phyloP scores from a whole-genome alignment of 1,284 basidiomycete species.

The Hypsizygus ulmarius region DNA sequence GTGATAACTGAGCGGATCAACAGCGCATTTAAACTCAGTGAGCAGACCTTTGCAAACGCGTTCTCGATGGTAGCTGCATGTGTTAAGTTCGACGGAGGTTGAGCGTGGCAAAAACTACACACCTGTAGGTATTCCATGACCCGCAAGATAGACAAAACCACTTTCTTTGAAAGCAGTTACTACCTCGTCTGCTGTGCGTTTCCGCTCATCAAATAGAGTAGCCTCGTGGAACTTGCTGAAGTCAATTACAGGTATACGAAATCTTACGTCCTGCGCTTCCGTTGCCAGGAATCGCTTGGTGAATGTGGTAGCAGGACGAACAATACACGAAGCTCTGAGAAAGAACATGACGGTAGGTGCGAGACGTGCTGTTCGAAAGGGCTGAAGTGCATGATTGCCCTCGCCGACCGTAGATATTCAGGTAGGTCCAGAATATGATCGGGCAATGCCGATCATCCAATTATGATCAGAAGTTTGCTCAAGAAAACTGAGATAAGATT shows the following conservation, averaged over 20 bases:
- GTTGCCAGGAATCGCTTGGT: conserved; percentile 29
- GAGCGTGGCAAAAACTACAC: conserved; percentile 11
- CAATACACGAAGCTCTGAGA: conserved; percentile 21
- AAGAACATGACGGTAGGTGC: conserved; percentile 25
- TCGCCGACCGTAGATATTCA: no score
- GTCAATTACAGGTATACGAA: conserved; percentile 72
- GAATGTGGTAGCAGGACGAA: conserved; percentile 7
- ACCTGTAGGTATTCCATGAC: conserved; percentile 62
- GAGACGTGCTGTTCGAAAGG: background rate
- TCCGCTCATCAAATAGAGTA: conserved; percentile 52
- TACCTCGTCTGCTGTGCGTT: conserved; percentile 62
- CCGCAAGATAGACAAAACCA: conserved; percentile 71
- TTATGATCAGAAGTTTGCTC: background rate
- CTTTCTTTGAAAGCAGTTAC: conserved; percentile 76
- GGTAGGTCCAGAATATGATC: no score
- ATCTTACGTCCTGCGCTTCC: conserved; percentile 24
- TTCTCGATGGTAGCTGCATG: conserved; percentile 43
- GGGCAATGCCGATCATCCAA: background rate
- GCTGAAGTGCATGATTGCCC: background rate
- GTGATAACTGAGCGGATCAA: background rate
- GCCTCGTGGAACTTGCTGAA: conserved; percentile 65
- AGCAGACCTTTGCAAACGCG: conserved; percentile 59
- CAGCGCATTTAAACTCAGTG: background rate
- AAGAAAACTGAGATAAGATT: no score
- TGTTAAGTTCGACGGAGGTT: background rate